Evolutionary conservation across 306 rosid species (phyloP), one percentile per base, ranked within the genome.

Genomic region (Lathyrus tuberosus): DNA sequence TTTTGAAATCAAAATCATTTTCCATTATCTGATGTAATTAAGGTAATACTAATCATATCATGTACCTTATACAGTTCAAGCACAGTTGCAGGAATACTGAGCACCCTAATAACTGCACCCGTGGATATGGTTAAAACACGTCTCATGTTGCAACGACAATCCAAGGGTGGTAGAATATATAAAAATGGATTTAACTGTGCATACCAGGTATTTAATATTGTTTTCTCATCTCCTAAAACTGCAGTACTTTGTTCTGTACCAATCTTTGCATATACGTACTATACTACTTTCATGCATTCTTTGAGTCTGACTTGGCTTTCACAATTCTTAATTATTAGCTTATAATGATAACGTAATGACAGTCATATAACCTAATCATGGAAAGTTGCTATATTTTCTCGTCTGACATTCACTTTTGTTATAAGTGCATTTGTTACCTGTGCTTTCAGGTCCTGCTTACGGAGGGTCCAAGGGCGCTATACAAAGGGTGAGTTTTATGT

Each of bases 111-210:
- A 69, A 94, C 96, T 38, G 90, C 99, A 42, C 99, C 99, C 1
- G 53, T 91, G 72, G 99, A 94, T 86, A 94, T 89, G 95, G 78
- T 88, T 57, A 94, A 94, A 84, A 94, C 97, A 62, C 97, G 97
- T 74, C 96, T 94, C 71, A 91, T 94, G 99, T 81, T 94, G 82
- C 97, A 94, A 79, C 82, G 90, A 40, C 89, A 79, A 83, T 89
- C 91, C 53, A 60, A 80, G 65, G 72, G 51, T 43, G 72, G 62
- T 53, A 81, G 82, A 76, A 79, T 53, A 71, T 91, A 94, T 68
- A 90, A 69, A 77, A 91, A 77, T 10, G 99, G 96, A 64, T 82
- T 94, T 67, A 92, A 94, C 37, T 94, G 97, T 72, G 96, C 91
- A 40, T 88, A 88, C 74, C 86, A 87, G 96, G 98, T 88, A 78